A percentile compares a stretch with the other conserved stretches of the same genome.
phyloP scores from a whole-genome alignment of 1,284 basidiomycete genomes.

The Wallemia hederae region DNA sequence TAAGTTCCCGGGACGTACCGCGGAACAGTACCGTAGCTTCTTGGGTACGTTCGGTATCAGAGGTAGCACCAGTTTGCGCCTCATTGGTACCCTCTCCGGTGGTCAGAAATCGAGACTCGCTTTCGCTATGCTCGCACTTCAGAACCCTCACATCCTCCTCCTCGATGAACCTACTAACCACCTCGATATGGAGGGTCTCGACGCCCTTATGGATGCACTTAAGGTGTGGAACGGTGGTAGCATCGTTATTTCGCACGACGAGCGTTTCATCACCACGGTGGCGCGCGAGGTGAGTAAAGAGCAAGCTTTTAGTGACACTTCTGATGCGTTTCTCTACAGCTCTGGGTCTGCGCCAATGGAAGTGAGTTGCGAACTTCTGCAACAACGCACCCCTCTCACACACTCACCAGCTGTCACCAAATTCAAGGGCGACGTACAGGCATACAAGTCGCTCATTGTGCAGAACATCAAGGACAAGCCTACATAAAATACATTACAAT shows the following conservation, averaged over 20 bases:
- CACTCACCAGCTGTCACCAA: constrained; percentile 27
- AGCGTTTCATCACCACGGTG: constrained; percentile 61
- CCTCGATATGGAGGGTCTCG: constrained; percentile 87
- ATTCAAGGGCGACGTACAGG: constrained; percentile 67
- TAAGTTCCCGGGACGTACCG: constrained; percentile 74
- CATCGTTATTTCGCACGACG: constrained; percentile 77
- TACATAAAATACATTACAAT: not conserved
- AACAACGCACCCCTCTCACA: not conserved
- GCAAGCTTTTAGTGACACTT: too few species aligned
- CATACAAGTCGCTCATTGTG: constrained; percentile 45
- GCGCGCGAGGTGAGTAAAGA: constrained; percentile 30
- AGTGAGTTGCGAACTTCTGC: constrained; percentile 9
- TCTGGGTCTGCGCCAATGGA: constrained; percentile 71
- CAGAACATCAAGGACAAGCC: not conserved
- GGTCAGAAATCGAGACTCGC: constrained; percentile 94
- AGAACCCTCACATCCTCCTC: constrained; percentile 58
- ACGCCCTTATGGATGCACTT: constrained; percentile 72
- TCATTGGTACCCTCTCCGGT: constrained; percentile 59
- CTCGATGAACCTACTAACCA: constrained; percentile 96
- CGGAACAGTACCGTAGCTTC: constrained; percentile 84
- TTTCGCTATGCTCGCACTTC: constrained; percentile 68
- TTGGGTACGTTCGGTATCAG: constrained; percentile 97
- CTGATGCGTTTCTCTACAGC: too few species aligned
- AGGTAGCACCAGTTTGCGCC: constrained; percentile 63
- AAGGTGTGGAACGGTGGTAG: constrained; percentile 86